Evolutionary conservation across 208 protist species (phyloP).

Genomic region (Wallacemonas sp.): DNA sequence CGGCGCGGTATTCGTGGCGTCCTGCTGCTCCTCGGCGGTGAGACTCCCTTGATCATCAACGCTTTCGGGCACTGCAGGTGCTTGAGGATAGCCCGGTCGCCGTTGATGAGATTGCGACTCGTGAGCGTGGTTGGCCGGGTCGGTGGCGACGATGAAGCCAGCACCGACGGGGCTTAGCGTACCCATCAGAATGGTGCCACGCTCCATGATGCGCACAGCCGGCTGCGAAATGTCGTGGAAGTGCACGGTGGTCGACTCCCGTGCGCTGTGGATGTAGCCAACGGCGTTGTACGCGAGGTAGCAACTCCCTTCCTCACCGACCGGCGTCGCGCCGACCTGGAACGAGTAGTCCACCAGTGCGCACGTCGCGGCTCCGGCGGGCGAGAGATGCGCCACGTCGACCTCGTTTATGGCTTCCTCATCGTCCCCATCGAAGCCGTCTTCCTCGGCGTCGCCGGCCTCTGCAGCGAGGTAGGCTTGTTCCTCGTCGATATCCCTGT

Average conservation of each 20-base stretch:
- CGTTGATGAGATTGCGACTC: too few relatives aligned
- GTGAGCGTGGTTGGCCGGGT: not conserved
- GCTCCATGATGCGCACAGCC: slow-evolving; percentile 56
- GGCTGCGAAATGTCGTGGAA: slow-evolving; percentile 83
- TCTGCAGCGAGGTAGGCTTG: slow-evolving; percentile 14
- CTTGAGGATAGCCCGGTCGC: too few relatives aligned
- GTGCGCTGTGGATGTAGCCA: slow-evolving; percentile 68
- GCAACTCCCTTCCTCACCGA: slow-evolving; percentile 61
- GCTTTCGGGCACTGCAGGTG: not conserved
- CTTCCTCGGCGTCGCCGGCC: slow-evolving; percentile 1
- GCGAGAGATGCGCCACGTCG: not conserved
- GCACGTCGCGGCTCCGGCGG: not conserved
- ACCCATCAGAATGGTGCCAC: slow-evolving; percentile 70
- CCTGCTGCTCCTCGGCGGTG: too few relatives aligned
- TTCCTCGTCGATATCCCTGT: slow-evolving; percentile 26
- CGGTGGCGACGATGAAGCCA: slow-evolving; percentile 51
- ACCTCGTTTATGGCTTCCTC: not conserved
- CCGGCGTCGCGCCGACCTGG: slow-evolving; percentile 77
- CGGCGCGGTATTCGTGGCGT: slow-evolving; percentile 32
- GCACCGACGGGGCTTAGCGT: slow-evolving; percentile 74
- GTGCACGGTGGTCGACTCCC: slow-evolving; percentile 61
- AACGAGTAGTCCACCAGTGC: slow-evolving; percentile 66
- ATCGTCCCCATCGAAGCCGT: not conserved
- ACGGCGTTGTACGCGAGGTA: slow-evolving; percentile 88
- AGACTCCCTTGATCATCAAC: not conserved